These are phyloP conservation scores for Oryza officinalis DNA, from an alignment of 176 grass and related monocot species.

Conservation along the genomic window DNA sequence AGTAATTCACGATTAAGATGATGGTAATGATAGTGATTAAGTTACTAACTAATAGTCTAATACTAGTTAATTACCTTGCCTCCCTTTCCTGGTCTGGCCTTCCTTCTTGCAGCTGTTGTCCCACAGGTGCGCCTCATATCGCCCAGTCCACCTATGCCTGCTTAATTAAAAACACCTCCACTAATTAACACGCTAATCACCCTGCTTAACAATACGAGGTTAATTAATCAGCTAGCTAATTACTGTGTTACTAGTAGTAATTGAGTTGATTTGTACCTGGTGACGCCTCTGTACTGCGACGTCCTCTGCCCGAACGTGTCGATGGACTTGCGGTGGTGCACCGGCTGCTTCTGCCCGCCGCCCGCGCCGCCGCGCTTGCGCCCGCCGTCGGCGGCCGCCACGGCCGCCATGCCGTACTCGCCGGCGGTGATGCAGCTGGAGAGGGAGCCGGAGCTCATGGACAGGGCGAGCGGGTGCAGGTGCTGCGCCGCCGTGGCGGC, in stretches of 20 bases:
- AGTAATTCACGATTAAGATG: background rate
- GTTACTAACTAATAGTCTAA: too few species aligned
- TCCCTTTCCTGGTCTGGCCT: constrained; percentile 96
- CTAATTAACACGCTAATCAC: too few species aligned
- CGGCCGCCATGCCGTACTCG: constrained; percentile 27
- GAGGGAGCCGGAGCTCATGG: constrained; percentile 86
- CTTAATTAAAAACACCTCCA: too few species aligned
- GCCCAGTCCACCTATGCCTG: constrained; percentile 99
- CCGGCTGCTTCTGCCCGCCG: constrained; percentile 75
- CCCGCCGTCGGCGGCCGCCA: constrained; percentile 37
- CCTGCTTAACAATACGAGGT: too few species aligned
- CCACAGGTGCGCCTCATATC: constrained; percentile 98
- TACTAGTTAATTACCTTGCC: constrained; percentile 79
- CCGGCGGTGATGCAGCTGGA: constrained; percentile 67
- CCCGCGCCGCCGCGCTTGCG: constrained; percentile 62
- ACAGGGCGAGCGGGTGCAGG: constrained; percentile 64
- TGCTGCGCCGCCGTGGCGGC: background rate
- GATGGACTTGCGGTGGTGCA: constrained; percentile 97
- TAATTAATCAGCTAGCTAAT: too few species aligned
- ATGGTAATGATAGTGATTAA: background rate
- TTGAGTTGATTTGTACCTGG: constrained; percentile 57
- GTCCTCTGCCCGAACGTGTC: constrained; percentile 98
- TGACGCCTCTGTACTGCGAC: constrained; percentile 97
- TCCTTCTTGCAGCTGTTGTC: constrained; percentile 99
- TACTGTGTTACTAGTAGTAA: background rate